These are phyloP conservation scores for Colletotrichum karsti DNA, from an alignment of 2,329 filamentous ascomycete genomes.

Conservation along the genomic window DNA sequence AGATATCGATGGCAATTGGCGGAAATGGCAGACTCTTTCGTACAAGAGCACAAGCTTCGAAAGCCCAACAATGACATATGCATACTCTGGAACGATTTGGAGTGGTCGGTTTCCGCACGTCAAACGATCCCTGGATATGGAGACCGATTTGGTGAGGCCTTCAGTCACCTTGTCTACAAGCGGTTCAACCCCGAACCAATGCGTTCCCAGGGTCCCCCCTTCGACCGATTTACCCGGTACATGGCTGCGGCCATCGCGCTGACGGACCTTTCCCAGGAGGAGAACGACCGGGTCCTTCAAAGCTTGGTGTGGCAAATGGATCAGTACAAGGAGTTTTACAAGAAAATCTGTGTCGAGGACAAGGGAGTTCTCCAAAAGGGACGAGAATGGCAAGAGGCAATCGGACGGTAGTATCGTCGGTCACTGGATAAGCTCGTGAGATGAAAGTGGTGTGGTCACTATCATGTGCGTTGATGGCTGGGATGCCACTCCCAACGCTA, in stretches of 20 bases:
- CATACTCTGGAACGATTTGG: not conserved
- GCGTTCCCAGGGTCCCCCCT: not conserved
- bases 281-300: not conserved
- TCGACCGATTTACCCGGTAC: not conserved
- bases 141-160: too few relatives aligned
- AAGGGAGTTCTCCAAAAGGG: not conserved
- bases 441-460: not conserved
- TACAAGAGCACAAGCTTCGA: not conserved
- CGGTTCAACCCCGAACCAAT: fast-evolving
- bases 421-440: not conserved
- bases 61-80: not conserved
- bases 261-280: not conserved
- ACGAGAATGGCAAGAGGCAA: not conserved
- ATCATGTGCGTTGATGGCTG: too few relatives aligned
- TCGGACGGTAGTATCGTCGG: not conserved
- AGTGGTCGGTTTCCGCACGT: too few relatives aligned
- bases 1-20: not conserved
- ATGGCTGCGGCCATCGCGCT: not conserved
- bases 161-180: not conserved
- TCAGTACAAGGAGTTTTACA: not conserved
- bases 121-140: too few relatives aligned
- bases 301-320: not conserved
- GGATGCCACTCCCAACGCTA: too few relatives aligned
- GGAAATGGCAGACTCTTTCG: not conserved
- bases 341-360: not conserved